These are phyloP conservation scores for Gryganskiella cystojenkinii DNA, from an alignment of 192 early-diverging fungal genomes.

Conservation along the genomic window DNA sequence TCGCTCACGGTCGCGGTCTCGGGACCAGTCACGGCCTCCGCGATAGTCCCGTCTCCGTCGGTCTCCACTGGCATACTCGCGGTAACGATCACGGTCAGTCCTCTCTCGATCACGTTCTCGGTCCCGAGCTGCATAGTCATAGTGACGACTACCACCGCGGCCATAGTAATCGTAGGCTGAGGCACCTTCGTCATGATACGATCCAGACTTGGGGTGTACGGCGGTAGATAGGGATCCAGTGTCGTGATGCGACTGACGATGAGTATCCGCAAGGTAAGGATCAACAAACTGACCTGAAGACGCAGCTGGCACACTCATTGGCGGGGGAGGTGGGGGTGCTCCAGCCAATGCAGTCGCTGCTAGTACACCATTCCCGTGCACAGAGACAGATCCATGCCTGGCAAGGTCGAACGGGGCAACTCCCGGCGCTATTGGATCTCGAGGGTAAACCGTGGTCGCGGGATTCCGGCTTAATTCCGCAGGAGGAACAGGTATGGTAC, in stretches of 20 bases:
- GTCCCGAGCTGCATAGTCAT: slow-evolving; percentile 19
- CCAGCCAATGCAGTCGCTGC: too few relatives aligned
- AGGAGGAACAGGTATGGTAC: slow-evolving; percentile 10
- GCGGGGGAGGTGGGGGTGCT: too few relatives aligned
- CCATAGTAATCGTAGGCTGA: slow-evolving; percentile 26
- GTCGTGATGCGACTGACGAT: slow-evolving; percentile 1
- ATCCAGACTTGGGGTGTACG: slow-evolving; percentile 17
- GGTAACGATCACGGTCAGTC: slow-evolving; percentile 30
- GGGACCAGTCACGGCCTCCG: slow-evolving; percentile 28
- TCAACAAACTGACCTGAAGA: too few relatives aligned
- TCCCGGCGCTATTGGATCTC: too few relatives aligned
- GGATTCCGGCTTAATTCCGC: slow-evolving; percentile 1
- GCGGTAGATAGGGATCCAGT: not conserved
- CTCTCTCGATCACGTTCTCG: slow-evolving; percentile 29
- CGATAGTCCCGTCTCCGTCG: slow-evolving; percentile 31
- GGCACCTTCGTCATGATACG: slow-evolving; percentile 10
- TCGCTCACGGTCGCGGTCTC: slow-evolving; percentile 35
- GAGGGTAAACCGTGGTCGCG: too few relatives aligned
- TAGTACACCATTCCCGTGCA: too few relatives aligned
- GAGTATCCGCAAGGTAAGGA: too few relatives aligned
- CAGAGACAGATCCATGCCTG: too few relatives aligned
- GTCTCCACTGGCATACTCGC: slow-evolving; percentile 19
- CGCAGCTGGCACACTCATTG: too few relatives aligned
- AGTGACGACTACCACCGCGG: slow-evolving; percentile 19
- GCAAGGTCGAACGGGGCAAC: too few relatives aligned